Conservation (phyloP, 2,329 filamentous ascomycete species). For the Sporothrix brunneoviolacea region DNA sequence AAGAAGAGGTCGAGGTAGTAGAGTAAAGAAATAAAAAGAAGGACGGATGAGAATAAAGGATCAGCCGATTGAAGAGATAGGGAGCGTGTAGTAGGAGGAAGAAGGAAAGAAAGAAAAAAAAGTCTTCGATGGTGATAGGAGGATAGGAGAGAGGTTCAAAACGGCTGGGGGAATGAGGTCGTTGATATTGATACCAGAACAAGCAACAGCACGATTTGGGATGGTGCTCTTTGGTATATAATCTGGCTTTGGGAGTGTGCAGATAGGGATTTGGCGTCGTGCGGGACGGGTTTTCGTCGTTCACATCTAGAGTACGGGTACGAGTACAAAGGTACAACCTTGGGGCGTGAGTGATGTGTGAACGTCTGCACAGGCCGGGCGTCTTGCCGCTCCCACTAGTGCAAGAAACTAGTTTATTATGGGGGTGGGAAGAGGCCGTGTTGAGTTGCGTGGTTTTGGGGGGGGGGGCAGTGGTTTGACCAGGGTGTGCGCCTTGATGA, state of each 20-base stretch:
- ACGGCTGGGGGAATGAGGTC: slow-evolving; percentile 12
- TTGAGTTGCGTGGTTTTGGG: slow-evolving; percentile 16
- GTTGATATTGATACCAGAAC: slow-evolving; percentile 15
- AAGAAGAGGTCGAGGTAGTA: slow-evolving; percentile 6
- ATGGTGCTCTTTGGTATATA: too few relatives aligned
- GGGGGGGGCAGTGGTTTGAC: slow-evolving; percentile 8
- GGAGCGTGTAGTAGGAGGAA: slow-evolving; percentile 5
- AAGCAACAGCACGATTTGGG: too few relatives aligned
- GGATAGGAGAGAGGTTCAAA: not conserved
- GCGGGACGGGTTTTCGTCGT: too few relatives aligned
- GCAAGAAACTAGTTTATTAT: slow-evolving; percentile 8
- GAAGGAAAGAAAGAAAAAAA: not conserved
- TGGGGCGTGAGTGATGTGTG: slow-evolving; percentile 8
- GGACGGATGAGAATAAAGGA: not conserved
- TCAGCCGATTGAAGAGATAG: not conserved
- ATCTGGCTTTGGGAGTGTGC: too few relatives aligned
- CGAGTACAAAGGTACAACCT: slow-evolving; percentile 7
- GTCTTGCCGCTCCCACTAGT: slow-evolving; percentile 13
- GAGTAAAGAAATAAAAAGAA: not conserved
- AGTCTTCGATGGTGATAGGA: not conserved
- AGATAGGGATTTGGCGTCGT: slow-evolving; percentile 1
- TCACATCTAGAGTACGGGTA: not conserved
- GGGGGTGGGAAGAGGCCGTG: slow-evolving; percentile 7
- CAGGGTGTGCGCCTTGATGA: slow-evolving; percentile 15
- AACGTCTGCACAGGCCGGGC: slow-evolving; percentile 15